A percentile compares a stretch with the other conserved stretches of the same genome.
Evolutionary conservation across 2,329 filamentous ascomycete genomes (phyloP).

Genomic region (Helotiales sp.): DNA sequence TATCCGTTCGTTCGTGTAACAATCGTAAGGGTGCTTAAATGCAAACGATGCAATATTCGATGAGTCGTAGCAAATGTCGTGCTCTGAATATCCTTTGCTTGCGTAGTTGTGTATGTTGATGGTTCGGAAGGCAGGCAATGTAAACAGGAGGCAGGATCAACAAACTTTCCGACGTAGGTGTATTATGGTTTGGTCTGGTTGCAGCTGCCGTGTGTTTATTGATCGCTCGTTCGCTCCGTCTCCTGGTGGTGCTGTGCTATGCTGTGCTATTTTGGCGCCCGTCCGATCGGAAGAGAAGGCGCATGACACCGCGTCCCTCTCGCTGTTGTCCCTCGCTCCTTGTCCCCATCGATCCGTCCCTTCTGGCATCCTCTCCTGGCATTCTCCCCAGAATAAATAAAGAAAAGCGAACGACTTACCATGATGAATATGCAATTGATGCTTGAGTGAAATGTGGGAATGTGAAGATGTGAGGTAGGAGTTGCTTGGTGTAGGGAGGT

Average conservation of each 20-base stretch:
- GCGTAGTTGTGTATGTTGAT: not conserved
- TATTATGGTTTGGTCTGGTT: not conserved
- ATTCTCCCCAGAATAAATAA: not conserved
- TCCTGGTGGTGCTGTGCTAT: not conserved
- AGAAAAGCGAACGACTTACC: not conserved
- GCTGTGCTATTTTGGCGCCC: conserved; percentile 8
- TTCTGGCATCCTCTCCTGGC: not conserved
- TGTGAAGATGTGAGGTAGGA: not conserved
- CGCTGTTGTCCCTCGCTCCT: not conserved
- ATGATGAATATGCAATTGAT: conserved; percentile 1
- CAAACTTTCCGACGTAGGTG: not conserved
- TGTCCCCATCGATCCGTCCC: not conserved
- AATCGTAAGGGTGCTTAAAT: not conserved
- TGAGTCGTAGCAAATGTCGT: conserved; percentile 8
- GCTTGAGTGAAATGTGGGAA: not conserved
- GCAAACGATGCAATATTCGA: not conserved
- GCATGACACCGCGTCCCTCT: not conserved
- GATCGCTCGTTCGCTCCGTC: not conserved
- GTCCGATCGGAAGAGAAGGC: not conserved
- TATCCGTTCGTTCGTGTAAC: not conserved
- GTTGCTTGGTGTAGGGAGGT: not conserved
- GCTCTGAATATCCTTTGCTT: not conserved
- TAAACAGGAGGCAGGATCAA: not conserved
- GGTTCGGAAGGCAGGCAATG: not conserved
- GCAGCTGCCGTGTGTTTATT: conserved; percentile 1